Evolutionary conservation across 495 filamentous ascomycete genomes (phyloP), one percentile per base, ranked within the genome.

Genomic region (Glutinoglossum americanum): DNA sequence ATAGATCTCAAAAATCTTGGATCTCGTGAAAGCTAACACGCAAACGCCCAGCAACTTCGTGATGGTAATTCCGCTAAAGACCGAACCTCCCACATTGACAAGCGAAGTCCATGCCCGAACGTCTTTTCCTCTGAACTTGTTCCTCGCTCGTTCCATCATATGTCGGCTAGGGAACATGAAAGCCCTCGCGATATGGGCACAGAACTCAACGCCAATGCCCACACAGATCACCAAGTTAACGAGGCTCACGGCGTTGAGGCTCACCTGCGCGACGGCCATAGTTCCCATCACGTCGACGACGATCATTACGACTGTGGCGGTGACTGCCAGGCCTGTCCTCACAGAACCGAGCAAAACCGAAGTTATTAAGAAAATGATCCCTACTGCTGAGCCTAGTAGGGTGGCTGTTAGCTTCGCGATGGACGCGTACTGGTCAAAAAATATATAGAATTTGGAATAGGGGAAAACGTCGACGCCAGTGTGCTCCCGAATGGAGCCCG

Each of bases 1-100:
- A 69, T 97, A 99, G 57, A 97, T 85, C 73, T 97, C 93, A 65
- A 99, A 99, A 67, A 99, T 97, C 78, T 96, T 97, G 69, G 87
- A 94, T 26, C 85, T 71, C 8, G 92, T 99, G 61, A 94, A 97
- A 0, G 89, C 92, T 15, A 99, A 74, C 44, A 99, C 92, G 53
- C 76, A 82, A 2, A 99, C 93, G 0, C 92, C 92, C 9, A 99
- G 70, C 1, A 96, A 71, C 68, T 99, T 99, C 23, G 92, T 99
- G 27, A 99, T 71, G 0, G 89, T 96, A 65, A 99, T 99, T 0
- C 92, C 92, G 53, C 84, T 90, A 66, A 99, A 92, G 13, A 99
- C 93, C 32, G 82, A 89, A 0, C 83, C 85, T 17, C 93, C 92
- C 4, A 97, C 89, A 65, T 95, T 94, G 60, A 90, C 84, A 58